These are phyloP conservation scores for Cadophora sp. DNA, from an alignment of 2,329 filamentous ascomycete genomes.

Conservation along the genomic window DNA sequence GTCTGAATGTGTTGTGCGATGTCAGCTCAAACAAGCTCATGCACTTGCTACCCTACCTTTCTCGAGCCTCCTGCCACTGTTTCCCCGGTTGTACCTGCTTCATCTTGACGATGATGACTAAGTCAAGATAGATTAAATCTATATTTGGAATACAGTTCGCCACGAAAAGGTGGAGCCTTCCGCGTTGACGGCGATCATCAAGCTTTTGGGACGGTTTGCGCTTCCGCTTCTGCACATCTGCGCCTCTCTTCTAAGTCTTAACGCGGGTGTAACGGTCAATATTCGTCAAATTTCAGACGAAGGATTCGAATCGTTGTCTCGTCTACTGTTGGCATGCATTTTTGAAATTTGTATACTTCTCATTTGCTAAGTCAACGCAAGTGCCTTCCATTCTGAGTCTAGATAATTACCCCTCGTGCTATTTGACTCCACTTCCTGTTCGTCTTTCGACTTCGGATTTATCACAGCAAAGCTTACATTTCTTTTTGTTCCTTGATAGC, in stretches of 20 bases:
- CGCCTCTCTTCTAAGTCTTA: constrained; percentile 2
- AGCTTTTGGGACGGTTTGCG: background rate
- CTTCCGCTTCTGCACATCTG: background rate
- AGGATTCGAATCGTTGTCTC: constrained; percentile 13
- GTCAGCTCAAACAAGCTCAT: background rate
- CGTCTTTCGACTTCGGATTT: background rate
- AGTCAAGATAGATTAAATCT: background rate
- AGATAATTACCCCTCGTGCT: background rate
- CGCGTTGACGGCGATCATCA: constrained; percentile 10
- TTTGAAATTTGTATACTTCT: background rate
- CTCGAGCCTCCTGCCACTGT: background rate
- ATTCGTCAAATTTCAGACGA: background rate
- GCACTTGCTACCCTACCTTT: background rate
- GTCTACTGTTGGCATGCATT: background rate
- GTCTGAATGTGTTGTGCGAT: background rate
- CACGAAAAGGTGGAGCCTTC: constrained; percentile 10
- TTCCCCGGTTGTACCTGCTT: background rate
- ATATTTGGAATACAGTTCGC: background rate
- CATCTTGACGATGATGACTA: constrained; percentile 1
- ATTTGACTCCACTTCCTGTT: background rate
- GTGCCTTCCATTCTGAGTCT: background rate
- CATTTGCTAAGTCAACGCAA: background rate
- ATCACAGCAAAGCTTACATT: background rate
- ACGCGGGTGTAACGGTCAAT: constrained; percentile 2
- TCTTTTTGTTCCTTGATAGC: background rate